phyloP scores from a whole-genome alignment of 2,329 filamentous ascomycete genomes.

The Trichoderma simmonsii region DNA sequence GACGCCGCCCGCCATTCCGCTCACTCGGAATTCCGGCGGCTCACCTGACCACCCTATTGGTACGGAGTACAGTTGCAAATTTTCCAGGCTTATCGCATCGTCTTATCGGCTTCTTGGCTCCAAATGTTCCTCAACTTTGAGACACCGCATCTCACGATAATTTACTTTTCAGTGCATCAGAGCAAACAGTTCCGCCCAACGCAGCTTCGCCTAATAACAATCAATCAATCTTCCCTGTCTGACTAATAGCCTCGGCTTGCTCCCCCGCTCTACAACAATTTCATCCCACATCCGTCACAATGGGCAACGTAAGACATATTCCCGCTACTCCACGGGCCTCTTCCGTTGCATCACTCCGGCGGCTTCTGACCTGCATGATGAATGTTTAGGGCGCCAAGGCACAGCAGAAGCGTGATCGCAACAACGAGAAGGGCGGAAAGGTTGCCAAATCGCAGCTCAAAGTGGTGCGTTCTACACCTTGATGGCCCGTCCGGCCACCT shows the following conservation, averaged over 20 bases:
- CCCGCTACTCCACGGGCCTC: not conserved
- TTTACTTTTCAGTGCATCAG: not conserved
- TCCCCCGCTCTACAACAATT: not conserved
- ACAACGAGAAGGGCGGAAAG: constrained; percentile 59
- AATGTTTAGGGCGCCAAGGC: constrained; percentile 58
- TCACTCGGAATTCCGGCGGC: not conserved
- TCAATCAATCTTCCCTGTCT: not conserved
- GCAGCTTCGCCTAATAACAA: not conserved
- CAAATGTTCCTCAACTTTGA: constrained; percentile 1
- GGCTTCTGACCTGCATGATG: constrained; percentile 22
- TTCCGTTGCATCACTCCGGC: not conserved
- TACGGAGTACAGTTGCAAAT: not conserved
- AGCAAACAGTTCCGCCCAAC: not conserved
- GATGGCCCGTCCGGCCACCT: not conserved
- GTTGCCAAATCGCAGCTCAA: constrained; percentile 67
- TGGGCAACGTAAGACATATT: constrained; percentile 35
- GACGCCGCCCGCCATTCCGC: not conserved
- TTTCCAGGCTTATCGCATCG: constrained; percentile 6
- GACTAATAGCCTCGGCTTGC: not conserved
- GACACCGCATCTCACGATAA: constrained; percentile 1
- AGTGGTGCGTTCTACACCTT: constrained; percentile 47
- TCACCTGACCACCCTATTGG: not conserved
- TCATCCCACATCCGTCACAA: constrained; percentile 20
- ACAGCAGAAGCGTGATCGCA: constrained; percentile 70
- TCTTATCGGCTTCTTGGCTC: not conserved